Base-by-base conservation (phyloP, 2,329 filamentous ascomycete species). In the Fusarium beomiforme region DNA sequence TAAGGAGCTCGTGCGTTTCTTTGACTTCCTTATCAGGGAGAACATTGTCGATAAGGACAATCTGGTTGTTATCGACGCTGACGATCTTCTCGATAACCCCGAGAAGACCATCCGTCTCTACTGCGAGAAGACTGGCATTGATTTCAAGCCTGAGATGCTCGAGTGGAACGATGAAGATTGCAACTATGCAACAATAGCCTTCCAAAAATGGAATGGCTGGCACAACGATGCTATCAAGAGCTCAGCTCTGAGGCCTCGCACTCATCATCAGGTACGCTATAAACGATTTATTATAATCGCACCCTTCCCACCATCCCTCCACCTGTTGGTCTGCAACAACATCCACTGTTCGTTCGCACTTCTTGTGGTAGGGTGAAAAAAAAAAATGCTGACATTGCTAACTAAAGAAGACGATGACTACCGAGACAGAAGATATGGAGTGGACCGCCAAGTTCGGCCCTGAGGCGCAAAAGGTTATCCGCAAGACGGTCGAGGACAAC, bases 141-240 rank as follows among this genome's bases (percentile, higher is more conserved):
- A 92, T 19, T 99, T 92, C 81, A 84, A 84, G 46, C 88, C 90
- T 1, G 85, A 88, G 17, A 97, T 98, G 95, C 85, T 99, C 69
- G 86, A 88, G 64, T 98, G 96, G 96, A 89, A 92, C 69, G 90
- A 91, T 31, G 90, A 91, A 56, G 91, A 92, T 71, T 91, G 92
- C 75, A 90, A 94, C 55, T 84, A 88, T 68, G 95, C 95, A 6
- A 86, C 87, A 72, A 86, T 89, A 70, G 91, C 90, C 21, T 98
- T 98, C 83, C 94, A 95, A 83, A 98, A 99, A 85, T 98, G 96
- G 96, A 92, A 91, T 74, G 96, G 96, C 14, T 98, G 97, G 84
- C 96, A 98, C 80, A 93, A 98, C 74, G 96, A 98, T 84, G 96
- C 94, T 17, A 93, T 98, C 75, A 86, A 92, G 73, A 97, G 93